Base-by-base conservation (phyloP, 1,284 basidiomycete genomes). In the Malassezia brasiliensis region DNA sequence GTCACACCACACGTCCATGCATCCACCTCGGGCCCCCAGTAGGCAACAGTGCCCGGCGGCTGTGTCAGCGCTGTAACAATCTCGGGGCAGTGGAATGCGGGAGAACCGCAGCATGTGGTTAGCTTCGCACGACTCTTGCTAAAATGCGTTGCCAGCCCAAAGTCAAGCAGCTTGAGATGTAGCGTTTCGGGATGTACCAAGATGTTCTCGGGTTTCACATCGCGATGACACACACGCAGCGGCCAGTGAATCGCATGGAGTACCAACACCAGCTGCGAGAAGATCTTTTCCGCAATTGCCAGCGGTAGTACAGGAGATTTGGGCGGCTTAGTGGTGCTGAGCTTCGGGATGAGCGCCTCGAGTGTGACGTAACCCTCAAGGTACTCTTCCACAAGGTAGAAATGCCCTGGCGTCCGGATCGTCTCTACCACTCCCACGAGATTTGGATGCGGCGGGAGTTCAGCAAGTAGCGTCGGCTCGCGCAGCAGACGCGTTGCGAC, bases 1-100 rank as follows among this genome's bases (percentile, higher is more conserved):
- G 79, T 80, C 22, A 82, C 70, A 9, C 79, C 80, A 56, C 79
- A 77, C 38, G 79, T 81, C 81, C 81, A 82, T 49, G 80, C 78
- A 63, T 82, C 81, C 45, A 82, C 75, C 53, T 81, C 80, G 32
- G 80, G 80, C 0, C 79, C 79, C 74, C 67, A 63, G 52, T 70
- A 65, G 5, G 75, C 74, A n/a, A 79, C 75, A 3, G 72, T 74
- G 5, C 79, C 79, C 2, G 78, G 76, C 7, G 78, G 76, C 38
- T 77, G 77, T 41, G 77, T 73, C 14, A 81, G 73, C 1, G 79
- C 77, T 5, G 76, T 74, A 42, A 80, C 79, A 39, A 81, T 79
- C 60, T 82, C 81, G 0, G 80, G 81, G 38, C 77, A 78, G 56
- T 79, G 78, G 61, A 79, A 80, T 0, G 78, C 78, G 0, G 78